Evolutionary conservation across 129 eudicot species (phyloP).

Genomic region (Lactuca saligna): DNA sequence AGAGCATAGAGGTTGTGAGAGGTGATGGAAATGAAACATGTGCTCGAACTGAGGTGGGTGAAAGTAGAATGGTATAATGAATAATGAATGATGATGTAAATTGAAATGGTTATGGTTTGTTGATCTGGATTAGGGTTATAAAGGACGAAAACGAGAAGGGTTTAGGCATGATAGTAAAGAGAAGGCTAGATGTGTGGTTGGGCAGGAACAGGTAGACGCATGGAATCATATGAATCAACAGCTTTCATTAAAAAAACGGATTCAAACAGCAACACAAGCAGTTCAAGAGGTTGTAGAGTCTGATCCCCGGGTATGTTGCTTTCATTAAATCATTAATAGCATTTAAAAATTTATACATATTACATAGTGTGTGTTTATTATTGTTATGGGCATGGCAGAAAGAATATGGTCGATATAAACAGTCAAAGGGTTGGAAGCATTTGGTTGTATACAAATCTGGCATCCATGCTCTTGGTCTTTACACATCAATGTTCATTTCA

Average conservation of each 20-base stretch:
- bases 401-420: conserved; percentile 70
- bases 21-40: conserved; percentile 47
- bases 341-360: too few relatives aligned
- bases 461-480: conserved; percentile 86
- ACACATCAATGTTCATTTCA: conserved; percentile 71
- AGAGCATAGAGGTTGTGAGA: conserved; percentile 15
- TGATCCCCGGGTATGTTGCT: conserved; percentile 60
- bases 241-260: conserved; percentile 39
- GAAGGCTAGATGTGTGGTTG: conserved; percentile 43
- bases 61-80: too few relatives aligned
- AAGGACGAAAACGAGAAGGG: conserved; percentile 62
- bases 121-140: conserved; percentile 46
- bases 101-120: neutral
- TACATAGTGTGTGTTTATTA: too few relatives aligned
- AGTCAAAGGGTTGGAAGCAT: conserved; percentile 64
- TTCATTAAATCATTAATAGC: neutral
- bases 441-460: conserved; percentile 81
- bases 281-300: conserved; percentile 47
- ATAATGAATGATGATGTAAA: too few relatives aligned
- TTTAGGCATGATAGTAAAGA: conserved; percentile 39
- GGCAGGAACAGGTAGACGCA: conserved; percentile 80
- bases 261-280: conserved; percentile 37
- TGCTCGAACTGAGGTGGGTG: conserved; percentile 69
- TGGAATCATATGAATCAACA: conserved; percentile 69
- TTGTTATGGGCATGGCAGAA: conserved; percentile 45